phyloP scores from a whole-genome alignment of 2,329 filamentous ascomycete species.

The Chaetomiaceae sp. region DNA sequence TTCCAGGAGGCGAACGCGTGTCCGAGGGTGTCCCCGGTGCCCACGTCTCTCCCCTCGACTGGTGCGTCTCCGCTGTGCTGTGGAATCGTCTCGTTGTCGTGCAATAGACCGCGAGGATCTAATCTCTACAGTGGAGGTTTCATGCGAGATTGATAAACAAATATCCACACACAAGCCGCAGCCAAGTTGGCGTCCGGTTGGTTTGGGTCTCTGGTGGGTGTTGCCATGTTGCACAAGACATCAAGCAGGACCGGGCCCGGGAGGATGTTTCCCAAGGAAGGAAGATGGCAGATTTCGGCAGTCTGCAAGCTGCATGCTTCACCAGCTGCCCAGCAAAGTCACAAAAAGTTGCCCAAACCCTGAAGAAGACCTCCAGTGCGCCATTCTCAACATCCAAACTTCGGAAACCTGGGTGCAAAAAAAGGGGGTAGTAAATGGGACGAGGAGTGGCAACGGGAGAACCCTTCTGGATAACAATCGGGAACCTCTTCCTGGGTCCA shows the following conservation, averaged over 20 bases:
- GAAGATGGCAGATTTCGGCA: no score
- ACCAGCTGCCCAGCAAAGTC: no score
- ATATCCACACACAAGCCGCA: constrained; percentile 8
- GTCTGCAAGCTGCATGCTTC: no score
- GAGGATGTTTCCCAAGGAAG: no score
- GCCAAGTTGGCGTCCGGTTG: background rate
- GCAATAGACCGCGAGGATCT: constrained; percentile 13
- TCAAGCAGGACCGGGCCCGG: no score
- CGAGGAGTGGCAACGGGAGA: background rate
- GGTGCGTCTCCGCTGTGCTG: constrained; percentile 8
- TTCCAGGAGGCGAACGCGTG: no score
- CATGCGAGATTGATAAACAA: constrained; percentile 19
- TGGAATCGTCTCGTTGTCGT: background rate
- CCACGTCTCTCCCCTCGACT: constrained; percentile 9
- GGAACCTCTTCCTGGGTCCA: background rate
- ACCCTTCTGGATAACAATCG: background rate
- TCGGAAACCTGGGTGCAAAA: background rate
- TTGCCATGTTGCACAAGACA: no score
- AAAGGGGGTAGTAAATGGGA: background rate
- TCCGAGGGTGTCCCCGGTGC: background rate
- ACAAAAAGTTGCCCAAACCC: no score
- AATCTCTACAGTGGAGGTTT: constrained; percentile 15
- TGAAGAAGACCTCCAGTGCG: no score
- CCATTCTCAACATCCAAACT: background rate
- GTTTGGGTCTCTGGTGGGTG: no score